Evolutionary conservation across 1,139 yeast species (phyloP).

Genomic region (Candida albicans): DNA sequence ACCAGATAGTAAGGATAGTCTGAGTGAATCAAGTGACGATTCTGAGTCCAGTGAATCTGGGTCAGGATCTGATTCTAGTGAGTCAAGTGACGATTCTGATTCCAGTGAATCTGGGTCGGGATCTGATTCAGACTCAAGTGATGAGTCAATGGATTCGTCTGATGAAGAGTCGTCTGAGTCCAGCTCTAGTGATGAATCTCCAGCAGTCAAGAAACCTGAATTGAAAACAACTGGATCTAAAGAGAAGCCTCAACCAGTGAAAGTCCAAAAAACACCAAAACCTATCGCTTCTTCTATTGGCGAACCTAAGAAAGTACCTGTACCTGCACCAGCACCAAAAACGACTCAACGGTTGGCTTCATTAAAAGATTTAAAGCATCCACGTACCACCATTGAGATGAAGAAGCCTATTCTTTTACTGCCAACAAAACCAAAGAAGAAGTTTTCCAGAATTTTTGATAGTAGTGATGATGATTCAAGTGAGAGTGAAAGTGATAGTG

Average conservation of each 20-base stretch:
- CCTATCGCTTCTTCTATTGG: too few relatives aligned
- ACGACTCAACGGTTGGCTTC: constrained; percentile 4
- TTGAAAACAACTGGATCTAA: neutral
- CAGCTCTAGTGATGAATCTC: neutral
- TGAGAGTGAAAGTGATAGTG: constrained; percentile 5
- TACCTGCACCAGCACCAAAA: neutral
- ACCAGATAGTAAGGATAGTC: too few relatives aligned
- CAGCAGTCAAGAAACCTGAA: neutral
- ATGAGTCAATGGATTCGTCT: too few relatives aligned
- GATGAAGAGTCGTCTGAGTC: too few relatives aligned
- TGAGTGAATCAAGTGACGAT: neutral
- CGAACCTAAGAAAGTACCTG: neutral
- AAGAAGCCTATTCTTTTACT: neutral
- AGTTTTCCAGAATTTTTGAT: neutral
- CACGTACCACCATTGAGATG: constrained; percentile 11
- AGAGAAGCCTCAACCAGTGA: too few relatives aligned
- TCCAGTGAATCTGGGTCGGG: too few relatives aligned
- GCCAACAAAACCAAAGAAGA: neutral
- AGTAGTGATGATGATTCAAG: constrained; percentile 7
- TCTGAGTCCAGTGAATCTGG: neutral
- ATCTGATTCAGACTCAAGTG: constrained; percentile 3
- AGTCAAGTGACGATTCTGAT: neutral
- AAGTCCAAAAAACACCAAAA: too few relatives aligned
- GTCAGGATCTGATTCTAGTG: neutral
- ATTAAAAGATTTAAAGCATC: constrained; percentile 10